A percentile compares a stretch with the other conserved stretches of the same genome.
phyloP scores from a whole-genome alignment of 2,329 filamentous ascomycete species.

The Byssothecium circinans region DNA sequence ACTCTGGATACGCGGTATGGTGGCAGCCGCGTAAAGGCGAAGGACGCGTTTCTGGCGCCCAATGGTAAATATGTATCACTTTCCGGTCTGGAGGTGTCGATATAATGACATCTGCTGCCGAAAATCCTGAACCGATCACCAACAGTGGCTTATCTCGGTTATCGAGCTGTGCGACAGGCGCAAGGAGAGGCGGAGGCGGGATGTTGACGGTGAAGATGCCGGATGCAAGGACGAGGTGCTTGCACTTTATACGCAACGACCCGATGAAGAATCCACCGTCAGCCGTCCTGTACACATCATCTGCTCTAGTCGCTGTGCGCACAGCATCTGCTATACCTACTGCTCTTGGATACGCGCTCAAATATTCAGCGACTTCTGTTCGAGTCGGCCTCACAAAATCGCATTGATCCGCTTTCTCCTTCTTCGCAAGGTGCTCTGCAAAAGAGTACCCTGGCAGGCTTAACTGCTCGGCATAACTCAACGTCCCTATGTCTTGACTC shows the following conservation, averaged over 20 bases:
- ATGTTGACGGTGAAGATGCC: conserved; percentile 61
- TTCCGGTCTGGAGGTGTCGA: conserved; percentile 54
- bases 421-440: conserved; percentile 52
- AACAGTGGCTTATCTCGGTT: conserved; percentile 48
- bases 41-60: conserved; percentile 58
- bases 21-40: conserved; percentile 62
- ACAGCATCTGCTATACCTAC: conserved; percentile 56
- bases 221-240: conserved; percentile 60
- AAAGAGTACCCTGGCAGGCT: conserved; percentile 63
- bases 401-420: conserved; percentile 40
- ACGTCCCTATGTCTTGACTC: conserved; percentile 59
- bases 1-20: conserved; percentile 63
- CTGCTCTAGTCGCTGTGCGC: conserved; percentile 46
- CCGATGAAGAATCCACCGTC: conserved; percentile 52
- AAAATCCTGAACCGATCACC: conserved; percentile 64
- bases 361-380: conserved; percentile 58
- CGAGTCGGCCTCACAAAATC: conserved; percentile 59
- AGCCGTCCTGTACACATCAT: conserved; percentile 47
- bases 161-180: conserved; percentile 46
- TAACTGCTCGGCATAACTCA: conserved; percentile 65
- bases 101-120: conserved; percentile 63
- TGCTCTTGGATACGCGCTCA: conserved; percentile 55
- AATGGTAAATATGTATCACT: conserved; percentile 63
- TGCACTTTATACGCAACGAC: conserved; percentile 57
- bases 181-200: conserved; percentile 53